A percentile compares a stretch with the other conserved stretches of the same genome.
Conservation (phyloP, 1,284 basidiomycete genomes). For the Heterobasidion irregulare region DNA sequence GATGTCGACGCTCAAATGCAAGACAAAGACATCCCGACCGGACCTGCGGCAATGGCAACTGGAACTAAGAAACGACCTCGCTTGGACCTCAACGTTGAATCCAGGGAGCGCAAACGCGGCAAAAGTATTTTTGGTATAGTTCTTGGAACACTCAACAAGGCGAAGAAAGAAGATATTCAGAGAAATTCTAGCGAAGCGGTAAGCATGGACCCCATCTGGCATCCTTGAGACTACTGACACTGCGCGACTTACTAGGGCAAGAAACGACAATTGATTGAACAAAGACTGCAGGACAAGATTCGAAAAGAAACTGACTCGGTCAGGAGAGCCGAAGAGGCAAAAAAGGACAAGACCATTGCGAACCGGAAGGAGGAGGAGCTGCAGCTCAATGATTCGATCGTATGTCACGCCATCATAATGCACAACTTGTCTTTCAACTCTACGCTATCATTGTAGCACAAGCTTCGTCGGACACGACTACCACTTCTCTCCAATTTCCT, state of each 20-base stretch:
- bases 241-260: slow-evolving; percentile 45
- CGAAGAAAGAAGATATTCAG: slow-evolving; percentile 75
- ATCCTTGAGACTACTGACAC: slow-evolving; percentile 8
- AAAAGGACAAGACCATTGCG: slow-evolving; percentile 67
- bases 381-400: slow-evolving; percentile 70
- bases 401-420: slow-evolving; percentile 28
- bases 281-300: slow-evolving; percentile 72
- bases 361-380: slow-evolving; percentile 74
- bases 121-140: slow-evolving; percentile 79
- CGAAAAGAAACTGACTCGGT: slow-evolving; percentile 76
- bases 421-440: background rate
- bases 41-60: slow-evolving; percentile 14
- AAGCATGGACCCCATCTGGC: background rate
- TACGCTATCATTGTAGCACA: slow-evolving; percentile 37
- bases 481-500: slow-evolving; percentile 71
- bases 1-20: slow-evolving; percentile 23
- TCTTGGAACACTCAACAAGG: slow-evolving; percentile 73
- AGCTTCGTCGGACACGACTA: slow-evolving; percentile 57
- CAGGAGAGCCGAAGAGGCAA: slow-evolving; percentile 72
- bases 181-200: slow-evolving; percentile 69
- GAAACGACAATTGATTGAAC: slow-evolving; percentile 71
- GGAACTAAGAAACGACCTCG: slow-evolving; percentile 56
- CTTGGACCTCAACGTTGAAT: slow-evolving; percentile 48
- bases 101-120: slow-evolving; percentile 63
- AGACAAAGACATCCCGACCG: slow-evolving; percentile 18